phyloP scores from a whole-genome alignment of 345 rosid species.

The Arabis alpina region DNA sequence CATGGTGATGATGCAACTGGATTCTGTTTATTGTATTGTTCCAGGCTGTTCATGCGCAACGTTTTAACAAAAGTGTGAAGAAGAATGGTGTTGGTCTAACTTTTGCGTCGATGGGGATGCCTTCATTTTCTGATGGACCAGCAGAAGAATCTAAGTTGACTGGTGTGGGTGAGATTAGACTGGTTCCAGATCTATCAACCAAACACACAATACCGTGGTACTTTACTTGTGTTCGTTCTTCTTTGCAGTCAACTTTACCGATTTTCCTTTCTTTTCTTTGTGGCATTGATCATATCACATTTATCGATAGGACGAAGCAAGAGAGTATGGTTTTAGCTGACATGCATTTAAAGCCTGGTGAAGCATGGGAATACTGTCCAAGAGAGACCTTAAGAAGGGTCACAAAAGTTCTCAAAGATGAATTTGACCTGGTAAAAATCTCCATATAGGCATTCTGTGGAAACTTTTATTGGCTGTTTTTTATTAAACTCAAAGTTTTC shows the following conservation, averaged over 20 bases:
- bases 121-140: conserved; percentile 78
- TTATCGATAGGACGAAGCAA: conserved; percentile 54
- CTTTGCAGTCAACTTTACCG: conserved; percentile 17
- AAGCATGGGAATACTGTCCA: conserved; percentile 97
- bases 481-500: conserved; percentile 15
- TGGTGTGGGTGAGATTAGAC: conserved; percentile 85
- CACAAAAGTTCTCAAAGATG: conserved; percentile 71
- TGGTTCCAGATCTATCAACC: conserved; percentile 86
- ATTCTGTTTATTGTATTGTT: conserved; percentile 26
- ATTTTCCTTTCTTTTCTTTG: background rate
- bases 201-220: conserved; percentile 81
- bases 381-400: conserved; percentile 79
- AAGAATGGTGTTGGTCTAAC: conserved; percentile 87
- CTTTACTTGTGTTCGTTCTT: background rate
- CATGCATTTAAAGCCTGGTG: conserved; percentile 82
- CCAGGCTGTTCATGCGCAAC: conserved; percentile 79
- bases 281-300: background rate
- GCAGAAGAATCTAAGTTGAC: conserved; percentile 75
- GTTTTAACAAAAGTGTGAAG: conserved; percentile 61
- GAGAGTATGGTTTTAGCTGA: conserved; percentile 97
- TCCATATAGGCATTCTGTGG: too few species aligned
- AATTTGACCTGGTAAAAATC: conserved; percentile 75
- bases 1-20: too few species aligned
- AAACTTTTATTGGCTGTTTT: background rate
- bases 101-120: conserved; percentile 82